Base-by-base conservation (phyloP, 2,329 filamentous ascomycete species). In the Mollisiaceae sp. region DNA sequence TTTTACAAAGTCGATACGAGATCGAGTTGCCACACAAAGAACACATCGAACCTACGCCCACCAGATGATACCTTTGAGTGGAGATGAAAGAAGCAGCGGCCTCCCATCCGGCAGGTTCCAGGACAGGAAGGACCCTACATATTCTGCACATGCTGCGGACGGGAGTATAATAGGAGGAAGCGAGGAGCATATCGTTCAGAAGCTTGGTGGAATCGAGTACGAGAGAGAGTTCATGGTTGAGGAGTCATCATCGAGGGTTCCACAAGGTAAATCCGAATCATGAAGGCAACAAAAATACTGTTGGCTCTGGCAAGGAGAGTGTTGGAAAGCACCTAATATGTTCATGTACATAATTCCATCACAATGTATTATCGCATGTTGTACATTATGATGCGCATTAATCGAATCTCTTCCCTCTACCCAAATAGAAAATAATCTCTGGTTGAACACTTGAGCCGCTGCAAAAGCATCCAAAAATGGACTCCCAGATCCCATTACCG, bases 141-240 rank as follows among this genome's bases (percentile, higher is more conserved):
- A 63, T 47, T 50, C 39, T 18, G 50, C 35, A 15, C 59, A 55
- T 11, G 65, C 50, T 11, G 60, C 58, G 15, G 60, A 24, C 18
- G 50, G n/a, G n/a, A n/a, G 50, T n/a, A 32, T 60, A 47, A 41
- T 47, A 36, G 60, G 62, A 59, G 18, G 62, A 20, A 67, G 65
- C 27, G 65, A 67, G 50, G 65, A 65, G 15, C 47, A 67, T n/a
- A 65, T 67, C 18, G 54, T 60, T 12, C 12, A 36, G 20, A 59
- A 65, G 14, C 15, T 43, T 14, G 55, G 38, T 12, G 62, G 63
- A 5, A 67, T 67, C 20, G 65, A 60, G 35, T 65, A 63, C 32
- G 62, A 62, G 32, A 57, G 65, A n/a, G 65, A 63, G 18, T 65
- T 65, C 27, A 63, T 41, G 9, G 47, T 67, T 35, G 65, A 67